Conservation (phyloP, 495 filamentous ascomycete species). For the Hyaloscypha bicolor region DNA sequence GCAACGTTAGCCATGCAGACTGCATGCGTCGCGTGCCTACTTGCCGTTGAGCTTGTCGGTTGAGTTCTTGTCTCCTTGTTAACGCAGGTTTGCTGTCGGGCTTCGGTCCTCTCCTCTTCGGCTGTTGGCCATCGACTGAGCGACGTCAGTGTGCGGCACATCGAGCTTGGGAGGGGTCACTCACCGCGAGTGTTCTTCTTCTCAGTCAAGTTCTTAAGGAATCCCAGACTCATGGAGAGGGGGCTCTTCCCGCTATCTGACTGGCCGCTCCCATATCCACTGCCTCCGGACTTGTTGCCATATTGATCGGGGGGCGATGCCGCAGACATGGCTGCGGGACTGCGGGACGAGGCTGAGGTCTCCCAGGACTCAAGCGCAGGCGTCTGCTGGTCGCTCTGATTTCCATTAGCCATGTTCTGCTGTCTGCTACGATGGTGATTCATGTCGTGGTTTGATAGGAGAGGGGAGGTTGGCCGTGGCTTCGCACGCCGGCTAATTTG, state of each 20-base stretch:
- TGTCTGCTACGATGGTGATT: neutral
- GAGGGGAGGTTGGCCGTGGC: slow-evolving; percentile 1
- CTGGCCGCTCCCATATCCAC: slow-evolving; percentile 33
- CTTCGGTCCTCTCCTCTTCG: slow-evolving; percentile 91
- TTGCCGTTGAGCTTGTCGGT: slow-evolving; percentile 94
- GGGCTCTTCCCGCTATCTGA: slow-evolving; percentile 51
- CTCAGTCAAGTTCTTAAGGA: slow-evolving; percentile 61
- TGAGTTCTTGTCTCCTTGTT: slow-evolving; percentile 92
- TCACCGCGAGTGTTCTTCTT: slow-evolving; percentile 62
- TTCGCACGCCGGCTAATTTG: slow-evolving; percentile 6
- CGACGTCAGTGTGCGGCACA: slow-evolving; percentile 15
- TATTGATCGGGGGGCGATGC: slow-evolving; percentile 32
- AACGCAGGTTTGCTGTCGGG: slow-evolving; percentile 94
- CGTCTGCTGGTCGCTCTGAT: slow-evolving; percentile 2
- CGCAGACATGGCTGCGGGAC: slow-evolving; percentile 27
- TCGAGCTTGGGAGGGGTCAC: slow-evolving; percentile 10
- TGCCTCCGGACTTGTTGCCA: slow-evolving; percentile 27
- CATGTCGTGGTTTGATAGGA: slow-evolving; percentile 3
- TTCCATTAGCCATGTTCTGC: slow-evolving; percentile 26
- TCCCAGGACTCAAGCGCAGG: slow-evolving; percentile 7
- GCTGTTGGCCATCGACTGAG: slow-evolving; percentile 73
- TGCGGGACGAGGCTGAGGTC: slow-evolving; percentile 5
- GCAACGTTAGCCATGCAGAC: slow-evolving; percentile 12
- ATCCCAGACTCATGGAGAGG: slow-evolving; percentile 55
- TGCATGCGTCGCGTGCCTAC: slow-evolving; percentile 4